A percentile compares a stretch with the other conserved stretches of the same genome.
Conservation (phyloP, 192 early-diverging fungal genomes). For the Podochytrium sp. region DNA sequence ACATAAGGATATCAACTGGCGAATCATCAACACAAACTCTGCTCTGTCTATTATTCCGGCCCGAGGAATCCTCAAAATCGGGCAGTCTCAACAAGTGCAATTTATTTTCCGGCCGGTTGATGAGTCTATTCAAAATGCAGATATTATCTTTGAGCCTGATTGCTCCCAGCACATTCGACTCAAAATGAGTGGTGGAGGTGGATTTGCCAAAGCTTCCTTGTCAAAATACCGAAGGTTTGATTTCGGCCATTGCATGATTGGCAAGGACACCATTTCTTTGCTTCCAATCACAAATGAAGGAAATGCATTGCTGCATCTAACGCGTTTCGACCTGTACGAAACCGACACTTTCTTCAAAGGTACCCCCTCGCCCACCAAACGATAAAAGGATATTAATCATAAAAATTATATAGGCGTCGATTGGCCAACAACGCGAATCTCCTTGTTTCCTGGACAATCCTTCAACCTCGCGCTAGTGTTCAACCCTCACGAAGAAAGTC, state of each 20-base stretch:
- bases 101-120: slow-evolving; percentile 61
- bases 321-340: slow-evolving; percentile 56
- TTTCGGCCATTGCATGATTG: slow-evolving; percentile 69
- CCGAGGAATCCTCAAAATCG: slow-evolving; percentile 53
- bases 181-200: slow-evolving; percentile 66
- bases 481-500: slow-evolving; percentile 68
- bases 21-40: slow-evolving; percentile 51
- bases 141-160: slow-evolving; percentile 63
- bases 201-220: slow-evolving; percentile 59
- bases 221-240: slow-evolving; percentile 61
- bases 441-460: slow-evolving; percentile 56
- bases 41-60: slow-evolving; percentile 48
- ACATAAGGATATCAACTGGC: slow-evolving; percentile 57
- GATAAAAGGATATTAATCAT: slow-evolving; percentile 4
- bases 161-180: slow-evolving; percentile 64
- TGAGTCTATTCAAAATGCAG: slow-evolving; percentile 53
- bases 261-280: slow-evolving; percentile 62
- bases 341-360: slow-evolving; percentile 68
- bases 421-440: slow-evolving; percentile 56
- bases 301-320: slow-evolving; percentile 65
- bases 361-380: background rate
- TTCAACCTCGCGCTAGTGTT: slow-evolving; percentile 66
- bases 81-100: slow-evolving; percentile 49
- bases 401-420: slow-evolving; percentile 17
- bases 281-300: slow-evolving; percentile 68